Percentiles rank a stretch among this genome's conserved stretches.
Evolutionary conservation across 306 rosid genomes (phyloP).

Genomic region (Senna siamea): DNA sequence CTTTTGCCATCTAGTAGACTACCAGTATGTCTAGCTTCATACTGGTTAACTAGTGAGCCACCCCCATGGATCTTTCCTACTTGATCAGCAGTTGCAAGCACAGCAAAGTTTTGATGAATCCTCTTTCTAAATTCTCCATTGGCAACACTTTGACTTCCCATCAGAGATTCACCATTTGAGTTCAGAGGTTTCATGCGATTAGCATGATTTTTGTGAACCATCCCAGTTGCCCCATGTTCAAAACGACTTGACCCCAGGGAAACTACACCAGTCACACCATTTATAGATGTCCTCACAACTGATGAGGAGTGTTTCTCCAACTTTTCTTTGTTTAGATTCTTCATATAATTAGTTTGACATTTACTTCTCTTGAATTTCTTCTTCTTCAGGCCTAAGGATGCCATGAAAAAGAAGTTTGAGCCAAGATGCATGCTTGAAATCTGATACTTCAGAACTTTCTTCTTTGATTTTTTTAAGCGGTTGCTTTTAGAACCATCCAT

Average conservation of each 20-base stretch:
- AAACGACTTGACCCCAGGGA: conserved; percentile 31
- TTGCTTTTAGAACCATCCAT: conserved; percentile 43
- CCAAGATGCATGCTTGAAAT: conserved; percentile 47
- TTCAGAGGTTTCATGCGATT: conserved; percentile 27
- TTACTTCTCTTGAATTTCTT: conserved; percentile 65
- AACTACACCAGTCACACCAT: conserved; percentile 46
- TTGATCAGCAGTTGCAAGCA: conserved; percentile 49
- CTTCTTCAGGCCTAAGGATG: conserved; percentile 48
- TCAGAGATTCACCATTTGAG: conserved; percentile 34
- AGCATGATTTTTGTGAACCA: conserved; percentile 37
- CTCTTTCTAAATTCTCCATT: conserved; percentile 49
- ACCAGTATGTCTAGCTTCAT: conserved; percentile 31
- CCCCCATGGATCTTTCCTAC: conserved; percentile 36
- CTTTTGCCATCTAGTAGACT: conserved; percentile 40
- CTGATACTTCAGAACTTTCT: conserved; percentile 56
- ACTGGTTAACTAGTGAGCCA: conserved; percentile 35
- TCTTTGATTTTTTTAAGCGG: conserved; percentile 49
- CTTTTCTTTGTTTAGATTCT: conserved; percentile 37
- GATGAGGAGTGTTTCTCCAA: conserved; percentile 43
- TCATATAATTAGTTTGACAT: conserved; percentile 22
- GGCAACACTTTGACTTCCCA: conserved; percentile 31
- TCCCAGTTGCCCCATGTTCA: conserved; percentile 43
- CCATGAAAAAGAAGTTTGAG: conserved; percentile 46
- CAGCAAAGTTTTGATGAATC: conserved; percentile 42
- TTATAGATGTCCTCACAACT: conserved; percentile 57